Conservation (phyloP, 202 grass and related monocot genomes). For the Setaria viridis region DNA sequence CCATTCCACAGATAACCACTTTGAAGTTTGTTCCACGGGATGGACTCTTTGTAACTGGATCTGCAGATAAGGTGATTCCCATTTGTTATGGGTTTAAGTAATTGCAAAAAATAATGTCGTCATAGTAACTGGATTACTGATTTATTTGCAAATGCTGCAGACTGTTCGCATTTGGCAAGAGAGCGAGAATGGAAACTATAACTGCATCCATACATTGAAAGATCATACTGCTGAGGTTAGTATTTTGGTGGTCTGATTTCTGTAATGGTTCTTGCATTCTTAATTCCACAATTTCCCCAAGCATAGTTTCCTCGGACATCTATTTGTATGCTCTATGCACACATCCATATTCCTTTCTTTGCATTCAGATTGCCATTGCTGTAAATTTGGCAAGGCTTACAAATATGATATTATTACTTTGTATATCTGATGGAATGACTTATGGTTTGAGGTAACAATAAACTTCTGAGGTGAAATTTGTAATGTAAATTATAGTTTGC, state of each 20-base stretch:
- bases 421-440: constrained; percentile 26
- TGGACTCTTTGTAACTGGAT: constrained; percentile 80
- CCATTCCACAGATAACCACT: constrained; percentile 72
- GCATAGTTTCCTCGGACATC: constrained; percentile 5
- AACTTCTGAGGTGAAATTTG: neutral
- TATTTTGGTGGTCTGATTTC: constrained; percentile 28
- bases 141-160: constrained; percentile 54
- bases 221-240: constrained; percentile 91
- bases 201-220: constrained; percentile 72
- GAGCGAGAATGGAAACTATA: constrained; percentile 80
- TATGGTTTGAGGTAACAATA: neutral
- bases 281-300: constrained; percentile 15
- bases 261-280: neutral
- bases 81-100: constrained; percentile 20
- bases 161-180: constrained; percentile 98
- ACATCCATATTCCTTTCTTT: constrained; percentile 19
- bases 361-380: neutral
- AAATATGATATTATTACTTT: neutral
- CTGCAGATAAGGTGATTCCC: constrained; percentile 80
- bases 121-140: constrained; percentile 4
- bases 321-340: neutral
- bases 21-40: constrained; percentile 94
- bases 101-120: neutral
- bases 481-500: neutral
- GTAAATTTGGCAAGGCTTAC: constrained; percentile 9